Percentiles rank a stretch among this genome's conserved stretches.
Conservation (phyloP, 2,329 filamentous ascomycete species). For the Sporothrix pseudoabietina region DNA sequence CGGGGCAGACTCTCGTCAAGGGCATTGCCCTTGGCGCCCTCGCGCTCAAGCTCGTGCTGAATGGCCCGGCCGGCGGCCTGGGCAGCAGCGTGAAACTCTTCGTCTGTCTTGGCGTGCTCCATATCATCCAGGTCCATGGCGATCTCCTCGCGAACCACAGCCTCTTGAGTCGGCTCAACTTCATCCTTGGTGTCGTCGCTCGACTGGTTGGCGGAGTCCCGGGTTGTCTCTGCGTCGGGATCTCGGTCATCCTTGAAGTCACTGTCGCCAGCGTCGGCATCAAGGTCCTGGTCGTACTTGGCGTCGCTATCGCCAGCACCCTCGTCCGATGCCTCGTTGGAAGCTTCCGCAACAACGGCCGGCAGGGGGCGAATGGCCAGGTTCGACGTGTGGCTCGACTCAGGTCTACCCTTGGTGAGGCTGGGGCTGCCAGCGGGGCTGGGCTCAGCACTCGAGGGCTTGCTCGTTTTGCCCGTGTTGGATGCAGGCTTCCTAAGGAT, state of each 20-base stretch:
- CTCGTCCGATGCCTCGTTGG: not conserved
- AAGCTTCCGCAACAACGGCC: not conserved
- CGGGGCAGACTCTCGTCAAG: conserved; percentile 57
- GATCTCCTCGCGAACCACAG: conserved; percentile 43
- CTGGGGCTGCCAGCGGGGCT: conserved; percentile 49
- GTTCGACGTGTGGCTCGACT: conserved; percentile 8
- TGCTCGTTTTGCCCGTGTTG: conserved; percentile 47
- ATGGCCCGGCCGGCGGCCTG: conserved; percentile 52
- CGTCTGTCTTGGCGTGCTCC: conserved; percentile 54
- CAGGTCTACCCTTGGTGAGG: conserved; percentile 3
- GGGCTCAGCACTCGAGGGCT: conserved; percentile 46
- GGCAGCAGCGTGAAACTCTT: conserved; percentile 56
- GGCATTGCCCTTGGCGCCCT: conserved; percentile 51
- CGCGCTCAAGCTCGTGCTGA: conserved; percentile 58
- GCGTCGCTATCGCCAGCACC: conserved; percentile 25
- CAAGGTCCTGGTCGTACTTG: conserved; percentile 54
- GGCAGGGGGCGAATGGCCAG: conserved; percentile 4
- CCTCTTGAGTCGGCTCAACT: conserved; percentile 51
- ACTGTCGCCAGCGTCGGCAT: conserved; percentile 20
- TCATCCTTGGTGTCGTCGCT: conserved; percentile 61
- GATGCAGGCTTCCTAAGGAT: conserved; percentile 55
- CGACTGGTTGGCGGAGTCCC: conserved; percentile 60
- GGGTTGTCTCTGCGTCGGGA: conserved; percentile 71
- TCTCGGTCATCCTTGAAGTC: conserved; percentile 48
- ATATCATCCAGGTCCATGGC: conserved; percentile 53